Percentiles rank a stretch among this genome's conserved stretches.
Evolutionary conservation across 2,329 filamentous ascomycete genomes (phyloP).

Genomic region (Elsinoe fawcettii): DNA sequence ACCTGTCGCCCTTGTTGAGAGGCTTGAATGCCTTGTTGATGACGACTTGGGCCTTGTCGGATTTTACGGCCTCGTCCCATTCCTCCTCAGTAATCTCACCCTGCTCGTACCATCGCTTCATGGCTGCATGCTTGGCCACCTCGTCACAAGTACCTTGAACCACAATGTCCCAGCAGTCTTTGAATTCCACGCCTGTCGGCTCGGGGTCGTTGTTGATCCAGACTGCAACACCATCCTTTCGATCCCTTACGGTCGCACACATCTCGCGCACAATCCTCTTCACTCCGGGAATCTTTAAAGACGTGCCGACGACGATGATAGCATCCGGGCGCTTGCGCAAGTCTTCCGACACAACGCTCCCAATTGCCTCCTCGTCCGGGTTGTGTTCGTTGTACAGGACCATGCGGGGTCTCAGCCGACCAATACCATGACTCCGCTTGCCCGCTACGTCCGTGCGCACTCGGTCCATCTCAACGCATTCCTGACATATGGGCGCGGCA

Average conservation of each 20-base stretch:
- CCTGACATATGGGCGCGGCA: constrained; percentile 68
- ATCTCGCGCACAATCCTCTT: constrained; percentile 83
- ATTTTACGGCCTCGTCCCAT: constrained; percentile 33
- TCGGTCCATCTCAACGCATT: constrained; percentile 66
- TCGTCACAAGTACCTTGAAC: constrained; percentile 82
- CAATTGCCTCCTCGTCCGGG: constrained; percentile 92
- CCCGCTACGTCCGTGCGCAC: constrained; percentile 68
- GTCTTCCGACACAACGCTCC: constrained; percentile 79
- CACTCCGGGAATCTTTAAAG: constrained; percentile 88
- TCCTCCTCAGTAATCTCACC: constrained; percentile 41
- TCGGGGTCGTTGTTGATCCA: constrained; percentile 92
- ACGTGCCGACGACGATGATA: constrained; percentile 90
- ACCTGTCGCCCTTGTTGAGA: constrained; percentile 20
- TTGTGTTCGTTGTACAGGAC: constrained; percentile 97
- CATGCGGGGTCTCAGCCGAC: constrained; percentile 81
- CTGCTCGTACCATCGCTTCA: constrained; percentile 51
- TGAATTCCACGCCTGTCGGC: constrained; percentile 74
- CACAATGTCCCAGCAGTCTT: constrained; percentile 87
- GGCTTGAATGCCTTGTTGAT: constrained; percentile 20
- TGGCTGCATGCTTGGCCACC: constrained; percentile 64
- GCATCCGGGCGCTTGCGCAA: constrained; percentile 80
- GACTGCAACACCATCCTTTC: constrained; percentile 68
- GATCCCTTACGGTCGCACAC: constrained; percentile 75
- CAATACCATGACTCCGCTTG: constrained; percentile 88
- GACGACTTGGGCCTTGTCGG: constrained; percentile 32